These are phyloP conservation scores for Colletotrichum echinochloae DNA, from an alignment of 2,329 filamentous ascomycete species.

Conservation along the genomic window DNA sequence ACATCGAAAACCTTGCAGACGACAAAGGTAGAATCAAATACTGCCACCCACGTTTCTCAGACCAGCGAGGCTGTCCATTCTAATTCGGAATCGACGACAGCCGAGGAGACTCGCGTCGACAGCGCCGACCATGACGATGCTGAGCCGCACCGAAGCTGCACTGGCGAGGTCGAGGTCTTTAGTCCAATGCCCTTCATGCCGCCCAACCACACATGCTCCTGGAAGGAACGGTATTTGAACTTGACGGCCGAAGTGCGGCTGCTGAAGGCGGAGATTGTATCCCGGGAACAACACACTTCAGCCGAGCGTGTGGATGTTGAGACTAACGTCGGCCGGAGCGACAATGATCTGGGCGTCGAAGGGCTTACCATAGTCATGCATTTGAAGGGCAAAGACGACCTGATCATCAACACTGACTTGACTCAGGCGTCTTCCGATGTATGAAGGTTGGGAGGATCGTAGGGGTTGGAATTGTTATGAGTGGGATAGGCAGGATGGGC, in stretches of 20 bases:
- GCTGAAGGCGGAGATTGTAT: constrained; percentile 54
- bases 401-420: constrained; percentile 65
- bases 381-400: constrained; percentile 61
- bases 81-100: not conserved
- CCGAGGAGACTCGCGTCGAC: not conserved
- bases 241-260: constrained; percentile 56
- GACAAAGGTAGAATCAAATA: constrained; percentile 5
- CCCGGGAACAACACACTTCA: constrained; percentile 39
- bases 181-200: constrained; percentile 52
- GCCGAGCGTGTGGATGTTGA: constrained; percentile 40
- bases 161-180: constrained; percentile 44
- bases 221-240: constrained; percentile 56
- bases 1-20: constrained; percentile 7
- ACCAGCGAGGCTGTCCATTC: not conserved
- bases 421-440: constrained; percentile 20
- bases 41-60: not conserved
- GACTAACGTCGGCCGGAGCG: constrained; percentile 42
- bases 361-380: constrained; percentile 65
- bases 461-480: not conserved
- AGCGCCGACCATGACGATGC: not conserved
- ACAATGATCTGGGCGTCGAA: constrained; percentile 57
- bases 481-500: constrained; percentile 9
- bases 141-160: not conserved
- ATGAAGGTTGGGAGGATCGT: not conserved
- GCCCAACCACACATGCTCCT: constrained; percentile 56